Evolutionary conservation across 805 yeast genomes (phyloP).

Genomic region (Saccharomycopsis microspora): DNA sequence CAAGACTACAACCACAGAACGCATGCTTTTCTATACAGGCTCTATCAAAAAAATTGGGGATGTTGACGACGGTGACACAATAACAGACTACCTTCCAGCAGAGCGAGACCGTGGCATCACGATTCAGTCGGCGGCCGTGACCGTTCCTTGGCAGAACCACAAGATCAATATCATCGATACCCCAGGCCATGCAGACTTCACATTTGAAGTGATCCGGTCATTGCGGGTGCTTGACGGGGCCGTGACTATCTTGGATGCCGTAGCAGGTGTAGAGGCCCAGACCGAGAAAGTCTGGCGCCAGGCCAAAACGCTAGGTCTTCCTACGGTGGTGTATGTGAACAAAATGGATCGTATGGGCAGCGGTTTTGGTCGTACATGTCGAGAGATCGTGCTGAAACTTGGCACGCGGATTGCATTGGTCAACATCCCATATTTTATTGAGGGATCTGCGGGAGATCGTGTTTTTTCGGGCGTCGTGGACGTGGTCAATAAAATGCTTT

Average conservation of each 20-base stretch:
- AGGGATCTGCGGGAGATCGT: conserved; percentile 26
- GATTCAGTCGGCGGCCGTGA: conserved; percentile 91
- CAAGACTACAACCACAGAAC: conserved; percentile 93
- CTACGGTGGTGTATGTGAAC: conserved; percentile 72
- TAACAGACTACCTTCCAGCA: conserved; percentile 82
- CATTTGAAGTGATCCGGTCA: conserved; percentile 86
- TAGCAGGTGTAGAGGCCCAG: conserved; percentile 97
- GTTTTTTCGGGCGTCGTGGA: conserved; percentile 67
- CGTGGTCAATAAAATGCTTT: conserved; percentile 48
- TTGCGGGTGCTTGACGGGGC: conserved; percentile 90
- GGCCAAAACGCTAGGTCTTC: conserved; percentile 55
- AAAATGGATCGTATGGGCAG: conserved; percentile 98
- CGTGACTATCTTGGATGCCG: conserved; percentile 85
- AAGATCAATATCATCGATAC: conserved; percentile 87
- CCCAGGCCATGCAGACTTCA: conserved; percentile 97
- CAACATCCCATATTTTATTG: conserved; percentile 65
- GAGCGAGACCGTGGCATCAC: conserved; percentile 93
- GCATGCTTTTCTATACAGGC: conserved; percentile 88
- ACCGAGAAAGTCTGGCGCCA: conserved; percentile 96
- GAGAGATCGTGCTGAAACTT: conserved; percentile 67
- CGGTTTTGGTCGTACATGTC: conserved; percentile 82
- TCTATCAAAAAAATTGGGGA: conserved; percentile 72
- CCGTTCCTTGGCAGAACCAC: conserved; percentile 68
- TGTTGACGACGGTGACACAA: conserved; percentile 95
- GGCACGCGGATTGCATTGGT: conserved; percentile 63